phyloP scores from a whole-genome alignment of 306 rosid genomes.

The Mimosa pudica region DNA sequence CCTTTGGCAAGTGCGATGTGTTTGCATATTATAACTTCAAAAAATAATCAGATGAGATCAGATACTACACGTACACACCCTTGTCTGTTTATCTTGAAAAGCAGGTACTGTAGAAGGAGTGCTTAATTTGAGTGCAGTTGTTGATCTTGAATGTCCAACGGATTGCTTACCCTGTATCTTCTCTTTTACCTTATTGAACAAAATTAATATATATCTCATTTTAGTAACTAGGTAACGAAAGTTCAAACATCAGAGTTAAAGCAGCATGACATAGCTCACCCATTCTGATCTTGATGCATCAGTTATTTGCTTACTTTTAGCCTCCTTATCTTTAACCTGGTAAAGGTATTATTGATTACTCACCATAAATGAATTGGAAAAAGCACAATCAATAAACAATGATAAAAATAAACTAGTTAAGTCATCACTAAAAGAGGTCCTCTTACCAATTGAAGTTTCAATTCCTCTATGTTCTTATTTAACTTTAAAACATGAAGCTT shows the following conservation, averaged over 20 bases:
- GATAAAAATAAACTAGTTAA: background rate
- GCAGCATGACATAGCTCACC: constrained; percentile 53
- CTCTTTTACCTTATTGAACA: constrained; percentile 45
- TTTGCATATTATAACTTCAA: constrained; percentile 10
- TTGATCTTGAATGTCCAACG: constrained; percentile 38
- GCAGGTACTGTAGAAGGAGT: constrained; percentile 38
- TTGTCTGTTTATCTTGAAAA: constrained; percentile 35
- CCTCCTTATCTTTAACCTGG: constrained; percentile 64
- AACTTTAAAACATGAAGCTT: constrained; percentile 93
- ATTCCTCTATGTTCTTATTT: constrained; percentile 59
- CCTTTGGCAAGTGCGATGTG: background rate
- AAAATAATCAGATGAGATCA: background rate
- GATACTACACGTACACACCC: constrained; percentile 35
- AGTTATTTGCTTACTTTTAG: constrained; percentile 38
- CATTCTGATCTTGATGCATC: constrained; percentile 39
- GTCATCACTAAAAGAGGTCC: constrained; percentile 13
- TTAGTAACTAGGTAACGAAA: constrained; percentile 19
- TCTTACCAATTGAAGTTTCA: constrained; percentile 76
- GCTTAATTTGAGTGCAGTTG: constrained; percentile 33
- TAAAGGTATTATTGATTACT: constrained; percentile 26
- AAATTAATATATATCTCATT: constrained; percentile 30
- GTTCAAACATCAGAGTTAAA: constrained; percentile 31
- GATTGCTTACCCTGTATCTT: constrained; percentile 30
- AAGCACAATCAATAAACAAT: constrained; percentile 19
- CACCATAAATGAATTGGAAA: constrained; percentile 28